phyloP scores from a whole-genome alignment of 148 eudicot genomes.

The Nyssa sinensis region DNA sequence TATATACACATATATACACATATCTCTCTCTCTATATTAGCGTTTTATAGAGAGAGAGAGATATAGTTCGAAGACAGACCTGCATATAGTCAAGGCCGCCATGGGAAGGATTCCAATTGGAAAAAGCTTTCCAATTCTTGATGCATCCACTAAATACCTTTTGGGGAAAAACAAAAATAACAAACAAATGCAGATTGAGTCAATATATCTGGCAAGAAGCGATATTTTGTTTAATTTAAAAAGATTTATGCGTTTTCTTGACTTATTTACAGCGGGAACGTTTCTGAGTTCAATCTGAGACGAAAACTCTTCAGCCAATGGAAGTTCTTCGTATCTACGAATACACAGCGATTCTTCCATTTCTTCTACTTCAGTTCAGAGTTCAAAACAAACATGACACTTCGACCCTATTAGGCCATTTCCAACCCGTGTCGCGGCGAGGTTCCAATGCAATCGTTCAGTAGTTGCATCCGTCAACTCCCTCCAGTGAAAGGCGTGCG shows the following conservation, averaged over 20 bases:
- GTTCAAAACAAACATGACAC: too few species aligned
- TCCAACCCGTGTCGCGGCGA: too few species aligned
- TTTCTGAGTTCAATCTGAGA: constrained; percentile 60
- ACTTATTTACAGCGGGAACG: constrained; percentile 52
- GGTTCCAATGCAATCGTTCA: too few species aligned
- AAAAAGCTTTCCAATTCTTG: constrained; percentile 69
- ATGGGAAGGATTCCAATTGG: constrained; percentile 57
- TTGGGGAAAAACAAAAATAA: background rate
- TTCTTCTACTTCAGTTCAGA: too few species aligned
- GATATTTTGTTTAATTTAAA: too few species aligned
- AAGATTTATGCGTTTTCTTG: background rate
- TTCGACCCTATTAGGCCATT: too few species aligned
- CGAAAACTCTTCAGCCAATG: constrained; percentile 47
- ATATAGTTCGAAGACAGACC: constrained; percentile 29
- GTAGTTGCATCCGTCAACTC: too few species aligned
- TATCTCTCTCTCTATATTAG: too few species aligned
- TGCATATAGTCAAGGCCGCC: constrained; percentile 82
- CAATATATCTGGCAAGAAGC: background rate
- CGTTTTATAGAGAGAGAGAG: background rate
- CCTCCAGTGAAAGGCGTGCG: too few species aligned
- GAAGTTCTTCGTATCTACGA: constrained; percentile 34
- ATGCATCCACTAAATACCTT: constrained; percentile 74
- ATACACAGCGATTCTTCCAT: constrained; percentile 39
- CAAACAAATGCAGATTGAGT: background rate
- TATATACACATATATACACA: too few species aligned